These are phyloP conservation scores for Umbilicus rupestris DNA, from an alignment of 164 flowering plant species.

Conservation along the genomic window DNA sequence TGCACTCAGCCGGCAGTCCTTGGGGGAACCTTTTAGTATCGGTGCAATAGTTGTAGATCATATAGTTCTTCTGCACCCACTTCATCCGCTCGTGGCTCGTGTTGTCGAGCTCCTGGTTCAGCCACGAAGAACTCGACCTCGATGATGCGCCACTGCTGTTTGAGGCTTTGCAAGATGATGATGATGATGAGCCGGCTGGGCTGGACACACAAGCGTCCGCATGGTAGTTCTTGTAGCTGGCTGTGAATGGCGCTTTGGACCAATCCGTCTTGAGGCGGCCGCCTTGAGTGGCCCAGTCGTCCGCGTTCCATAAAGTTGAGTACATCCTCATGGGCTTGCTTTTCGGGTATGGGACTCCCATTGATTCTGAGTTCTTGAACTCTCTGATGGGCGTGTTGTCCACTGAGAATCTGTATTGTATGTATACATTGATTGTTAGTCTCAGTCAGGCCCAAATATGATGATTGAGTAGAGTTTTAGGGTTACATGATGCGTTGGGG, in stretches of 20 bases:
- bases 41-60: slow-evolving; percentile 6
- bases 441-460: too few relatives aligned
- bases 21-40: slow-evolving; percentile 4
- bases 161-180: slow-evolving; percentile 4
- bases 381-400: slow-evolving; percentile 4
- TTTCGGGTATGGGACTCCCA: slow-evolving; percentile 4
- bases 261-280: slow-evolving; percentile 3
- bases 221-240: slow-evolving; percentile 5
- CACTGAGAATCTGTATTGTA: not conserved
- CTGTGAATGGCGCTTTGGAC: slow-evolving; percentile 4
- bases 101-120: slow-evolving; percentile 4
- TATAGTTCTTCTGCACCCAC: slow-evolving; percentile 2
- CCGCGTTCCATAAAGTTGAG: slow-evolving; percentile 7
- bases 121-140: not conserved
- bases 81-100: slow-evolving; percentile 5
- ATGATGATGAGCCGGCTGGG: not conserved
- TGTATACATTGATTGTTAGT: too few relatives aligned
- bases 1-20: slow-evolving; percentile 4
- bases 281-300: slow-evolving; percentile 4
- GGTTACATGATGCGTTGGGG: slow-evolving; percentile 4
- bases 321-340: slow-evolving; percentile 5
- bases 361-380: not conserved
- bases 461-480: too few relatives aligned
- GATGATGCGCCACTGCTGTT: not conserved
- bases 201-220: slow-evolving; percentile 1